Evolutionary conservation across 495 filamentous ascomycete genomes (phyloP), one percentile per base, ranked within the genome.

Genomic region (Penicillium herquei): DNA sequence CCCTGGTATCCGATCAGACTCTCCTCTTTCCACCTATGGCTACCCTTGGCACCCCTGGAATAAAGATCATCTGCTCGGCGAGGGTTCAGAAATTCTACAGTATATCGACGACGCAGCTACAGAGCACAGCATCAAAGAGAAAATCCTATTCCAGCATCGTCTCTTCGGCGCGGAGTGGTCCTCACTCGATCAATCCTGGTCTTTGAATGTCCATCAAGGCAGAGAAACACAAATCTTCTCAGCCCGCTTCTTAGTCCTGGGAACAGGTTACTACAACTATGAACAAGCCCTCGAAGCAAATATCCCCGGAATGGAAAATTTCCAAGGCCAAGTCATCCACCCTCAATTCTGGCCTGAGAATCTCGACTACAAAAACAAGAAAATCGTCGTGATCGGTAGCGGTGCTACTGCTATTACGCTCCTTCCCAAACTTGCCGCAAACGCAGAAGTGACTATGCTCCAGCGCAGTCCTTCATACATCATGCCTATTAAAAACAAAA

Each of bases 41-140:
- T 87, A 89, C 55, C 67, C 80, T 12, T 90, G 85, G 84, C 70
- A 82, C 18, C 85, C 85, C 10, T 91, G 87, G 86, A 70, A 75
- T 1, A 71, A 79, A 40, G 64, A 70, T 3, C 77, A 78, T 21
- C 76, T 80, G 18, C 87, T 92, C 56, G 87, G 82, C 1, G 70
- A 81, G 21, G 89, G 81, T 0, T 57, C 65, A 0, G 71, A 72
- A n/a, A 88, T 93, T 63, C 69, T 69, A 40, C 61, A 81, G 13
- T 91, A 91, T 61, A 63, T 93, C 13, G 73, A 79, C 47, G 77
- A 84, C 10, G 83, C 81, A 3, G 81, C 85, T 0, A 65, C 64
- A 7, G 66, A 82, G 43, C 73, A 82, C 54, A 84, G 81, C 30
- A 86, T 92, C 51, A 80, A 84, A 67, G 59, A 76, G 52, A 71